phyloP scores from a whole-genome alignment of 306 rosid species.

The Chamaecrista fasciculata region DNA sequence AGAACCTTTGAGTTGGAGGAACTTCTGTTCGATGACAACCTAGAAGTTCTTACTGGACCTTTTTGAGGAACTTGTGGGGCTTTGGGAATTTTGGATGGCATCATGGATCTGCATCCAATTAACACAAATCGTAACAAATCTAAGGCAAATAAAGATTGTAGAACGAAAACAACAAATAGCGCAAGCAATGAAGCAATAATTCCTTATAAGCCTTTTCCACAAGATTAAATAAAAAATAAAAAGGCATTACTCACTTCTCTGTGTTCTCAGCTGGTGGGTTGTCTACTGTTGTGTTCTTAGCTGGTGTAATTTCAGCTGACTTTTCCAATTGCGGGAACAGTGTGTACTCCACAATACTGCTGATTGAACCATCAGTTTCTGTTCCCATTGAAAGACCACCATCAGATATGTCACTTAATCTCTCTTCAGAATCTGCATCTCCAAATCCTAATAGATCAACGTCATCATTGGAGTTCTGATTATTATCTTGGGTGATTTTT shows the following conservation, averaged over 20 bases:
- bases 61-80: slow-evolving; percentile 49
- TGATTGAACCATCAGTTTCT: slow-evolving; percentile 91
- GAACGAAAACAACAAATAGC: slow-evolving; percentile 10
- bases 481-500: slow-evolving; percentile 36
- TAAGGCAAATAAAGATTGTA: neutral
- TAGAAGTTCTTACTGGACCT: slow-evolving; percentile 47
- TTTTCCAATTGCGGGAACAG: slow-evolving; percentile 83
- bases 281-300: slow-evolving; percentile 29
- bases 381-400: slow-evolving; percentile 99
- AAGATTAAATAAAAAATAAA: neutral
- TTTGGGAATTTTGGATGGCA: slow-evolving; percentile 60
- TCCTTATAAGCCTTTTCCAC: neutral
- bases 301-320: slow-evolving; percentile 42
- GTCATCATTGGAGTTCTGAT: slow-evolving; percentile 61
- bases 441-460: slow-evolving; percentile 83
- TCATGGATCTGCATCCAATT: slow-evolving; percentile 44
- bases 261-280: slow-evolving; percentile 36
- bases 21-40: slow-evolving; percentile 59
- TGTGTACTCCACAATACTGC: slow-evolving; percentile 90
- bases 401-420: slow-evolving; percentile 96
- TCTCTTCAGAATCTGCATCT: slow-evolving; percentile 89
- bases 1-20: slow-evolving; percentile 60
- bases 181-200: slow-evolving; percentile 1
- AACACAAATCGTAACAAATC: slow-evolving; percentile 20
- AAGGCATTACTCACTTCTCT: slow-evolving; percentile 47